A percentile compares a stretch with the other conserved stretches of the same genome.
Conservation (phyloP, 257 asterid species). For the Perilla frutescens region DNA sequence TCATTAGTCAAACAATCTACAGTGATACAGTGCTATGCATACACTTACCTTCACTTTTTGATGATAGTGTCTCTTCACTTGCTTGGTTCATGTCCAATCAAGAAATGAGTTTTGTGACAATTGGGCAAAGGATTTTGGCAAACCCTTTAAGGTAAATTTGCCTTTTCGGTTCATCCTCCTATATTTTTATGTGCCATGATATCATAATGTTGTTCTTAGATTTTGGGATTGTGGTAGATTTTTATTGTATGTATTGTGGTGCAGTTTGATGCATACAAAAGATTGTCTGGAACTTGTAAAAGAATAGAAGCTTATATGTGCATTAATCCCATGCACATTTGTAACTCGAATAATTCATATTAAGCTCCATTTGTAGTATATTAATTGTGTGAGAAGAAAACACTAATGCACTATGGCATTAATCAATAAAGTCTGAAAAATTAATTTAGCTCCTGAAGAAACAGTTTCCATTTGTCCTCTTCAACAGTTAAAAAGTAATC, state of each 20-base stretch:
- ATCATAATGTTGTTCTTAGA: not conserved
- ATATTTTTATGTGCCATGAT: slow-evolving; percentile 6
- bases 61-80: slow-evolving; percentile 91
- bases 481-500: not conserved
- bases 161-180: slow-evolving; percentile 18
- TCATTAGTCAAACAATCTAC: not conserved
- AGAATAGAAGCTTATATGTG: not conserved
- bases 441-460: not conserved
- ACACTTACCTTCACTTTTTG: slow-evolving; percentile 43
- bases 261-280: not conserved
- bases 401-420: not conserved
- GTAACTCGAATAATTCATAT: not conserved
- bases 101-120: slow-evolving; percentile 97
- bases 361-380: not conserved
- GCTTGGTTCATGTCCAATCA: slow-evolving; percentile 99
- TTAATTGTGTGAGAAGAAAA: not conserved
- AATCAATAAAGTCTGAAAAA: not conserved
- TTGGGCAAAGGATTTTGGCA: slow-evolving; percentile 95
- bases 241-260: not conserved
- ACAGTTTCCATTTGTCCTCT: not conserved
- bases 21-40: slow-evolving; percentile 12
- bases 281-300: not conserved
- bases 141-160: slow-evolving; percentile 76
- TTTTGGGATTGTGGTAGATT: not conserved
- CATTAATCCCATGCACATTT: not conserved